Conservation (phyloP, 768 basidiomycete species). For the Boletus reticulatus region DNA sequence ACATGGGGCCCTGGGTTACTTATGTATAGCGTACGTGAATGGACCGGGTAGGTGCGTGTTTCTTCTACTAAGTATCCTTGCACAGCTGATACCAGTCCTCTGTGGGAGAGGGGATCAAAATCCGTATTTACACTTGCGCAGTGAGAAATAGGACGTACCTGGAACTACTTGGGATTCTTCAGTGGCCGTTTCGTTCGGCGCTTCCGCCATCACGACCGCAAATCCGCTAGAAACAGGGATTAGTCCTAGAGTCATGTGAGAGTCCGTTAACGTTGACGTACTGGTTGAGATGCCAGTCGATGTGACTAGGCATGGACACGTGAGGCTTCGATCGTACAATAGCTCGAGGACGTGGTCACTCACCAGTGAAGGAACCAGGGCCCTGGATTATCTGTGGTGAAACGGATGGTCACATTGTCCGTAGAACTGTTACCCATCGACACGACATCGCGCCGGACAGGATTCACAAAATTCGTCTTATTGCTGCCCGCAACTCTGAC, state of each 20-base stretch:
- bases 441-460: conserved; percentile 34
- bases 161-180: conserved; percentile 16
- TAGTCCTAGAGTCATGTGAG: background rate
- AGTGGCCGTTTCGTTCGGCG: background rate
- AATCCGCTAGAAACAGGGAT: conserved; percentile 11
- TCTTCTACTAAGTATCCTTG: background rate
- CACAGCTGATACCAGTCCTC: conserved; percentile 18
- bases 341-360: background rate
- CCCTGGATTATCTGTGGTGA: conserved; percentile 63
- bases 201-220: conserved; percentile 30
- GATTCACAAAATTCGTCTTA: conserved; percentile 34
- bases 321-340: background rate
- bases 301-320: conserved; percentile 9
- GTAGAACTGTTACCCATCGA: conserved; percentile 24
- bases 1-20: too few species aligned
- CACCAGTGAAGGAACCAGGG: conserved; percentile 36
- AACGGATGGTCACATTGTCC: conserved; percentile 54
- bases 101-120: background rate
- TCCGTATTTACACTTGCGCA: background rate
- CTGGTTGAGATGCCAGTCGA: conserved; percentile 20
- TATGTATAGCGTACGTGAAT: too few species aligned
- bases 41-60: background rate
- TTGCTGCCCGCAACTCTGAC: conserved; percentile 29
- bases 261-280: background rate
- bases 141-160: conserved; percentile 9